These are phyloP conservation scores for Linum tenue DNA, from an alignment of 345 rosid species.

Conservation along the genomic window DNA sequence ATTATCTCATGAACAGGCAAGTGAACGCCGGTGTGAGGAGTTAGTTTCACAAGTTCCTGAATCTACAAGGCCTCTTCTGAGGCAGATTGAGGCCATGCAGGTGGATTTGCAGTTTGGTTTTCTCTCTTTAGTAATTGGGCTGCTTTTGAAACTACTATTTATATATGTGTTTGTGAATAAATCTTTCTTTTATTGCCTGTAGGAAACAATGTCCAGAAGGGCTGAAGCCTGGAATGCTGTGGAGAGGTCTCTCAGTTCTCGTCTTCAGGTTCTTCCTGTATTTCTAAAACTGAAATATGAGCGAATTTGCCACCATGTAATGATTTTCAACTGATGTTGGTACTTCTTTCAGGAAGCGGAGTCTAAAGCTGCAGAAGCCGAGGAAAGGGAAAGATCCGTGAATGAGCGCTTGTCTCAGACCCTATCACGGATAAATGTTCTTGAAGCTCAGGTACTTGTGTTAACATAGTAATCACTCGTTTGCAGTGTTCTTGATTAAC, in stretches of 20 bases:
- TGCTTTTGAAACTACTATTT: background rate
- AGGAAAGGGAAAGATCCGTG: slow-evolving; percentile 84
- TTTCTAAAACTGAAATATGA: slow-evolving; percentile 4
- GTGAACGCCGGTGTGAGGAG: slow-evolving; percentile 99
- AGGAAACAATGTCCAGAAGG: slow-evolving; percentile 88
- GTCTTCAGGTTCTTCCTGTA: slow-evolving; percentile 62
- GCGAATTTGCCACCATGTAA: slow-evolving; percentile 1
- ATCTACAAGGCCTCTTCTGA: slow-evolving; percentile 91
- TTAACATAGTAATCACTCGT: slow-evolving; percentile 12
- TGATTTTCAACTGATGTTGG: slow-evolving; percentile 5
- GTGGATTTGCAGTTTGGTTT: slow-evolving; percentile 26
- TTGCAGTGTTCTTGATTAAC: slow-evolving; percentile 12
- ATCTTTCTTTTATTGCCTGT: slow-evolving; percentile 18
- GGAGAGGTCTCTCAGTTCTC: slow-evolving; percentile 77
- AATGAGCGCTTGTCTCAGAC: slow-evolving; percentile 95
- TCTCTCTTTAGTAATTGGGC: slow-evolving; percentile 2
- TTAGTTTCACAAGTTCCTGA: slow-evolving; percentile 96
- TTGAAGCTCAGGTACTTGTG: slow-evolving; percentile 82
- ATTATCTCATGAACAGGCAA: slow-evolving; percentile 43
- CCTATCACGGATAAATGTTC: slow-evolving; percentile 87
- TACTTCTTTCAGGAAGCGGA: slow-evolving; percentile 67
- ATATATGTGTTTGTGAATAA: slow-evolving; percentile 4
- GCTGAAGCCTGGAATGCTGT: slow-evolving; percentile 98
- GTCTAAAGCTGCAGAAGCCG: slow-evolving; percentile 81
- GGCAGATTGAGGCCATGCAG: slow-evolving; percentile 99